Percentiles rank a stretch among this genome's conserved stretches.
These are phyloP conservation scores for Mortierella sp. DNA, from an alignment of 371 early-diverging fungal species.

Conservation along the genomic window DNA sequence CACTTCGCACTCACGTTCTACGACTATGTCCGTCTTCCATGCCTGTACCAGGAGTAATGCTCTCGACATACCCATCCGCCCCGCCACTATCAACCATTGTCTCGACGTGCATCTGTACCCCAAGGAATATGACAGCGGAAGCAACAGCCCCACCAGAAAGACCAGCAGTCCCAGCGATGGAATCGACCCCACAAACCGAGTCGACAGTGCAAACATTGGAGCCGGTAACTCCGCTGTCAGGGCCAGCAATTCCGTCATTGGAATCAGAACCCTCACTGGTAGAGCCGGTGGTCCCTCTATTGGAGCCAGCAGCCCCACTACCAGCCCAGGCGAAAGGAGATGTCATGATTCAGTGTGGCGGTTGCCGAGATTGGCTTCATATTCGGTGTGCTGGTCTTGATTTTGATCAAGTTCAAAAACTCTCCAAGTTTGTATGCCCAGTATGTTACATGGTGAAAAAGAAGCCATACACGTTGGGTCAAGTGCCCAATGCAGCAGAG, in stretches of 20 bases:
- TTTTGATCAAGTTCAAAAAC: conserved; percentile 33
- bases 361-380: conserved; percentile 71
- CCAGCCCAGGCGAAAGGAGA: conserved; percentile 42
- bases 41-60: conserved; percentile 28
- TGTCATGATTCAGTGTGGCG: conserved; percentile 67
- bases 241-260: too few species aligned
- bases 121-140: conserved; percentile 3
- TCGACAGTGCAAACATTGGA: too few species aligned
- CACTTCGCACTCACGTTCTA: conserved; percentile 59
- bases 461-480: conserved; percentile 30
- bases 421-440: conserved; percentile 40
- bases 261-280: conserved; percentile 6
- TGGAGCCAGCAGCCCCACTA: conserved; percentile 7
- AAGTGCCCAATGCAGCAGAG: conserved; percentile 14
- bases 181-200: not conserved
- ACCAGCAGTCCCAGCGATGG: not conserved
- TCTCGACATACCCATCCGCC: conserved; percentile 39
- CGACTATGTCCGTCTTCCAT: conserved; percentile 48
- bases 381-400: conserved; percentile 58
- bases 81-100: conserved; percentile 27
- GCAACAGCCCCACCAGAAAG: not conserved
- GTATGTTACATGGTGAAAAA: conserved; percentile 33
- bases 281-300: too few species aligned
- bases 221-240: too few species aligned
- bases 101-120: conserved; percentile 22